phyloP scores from a whole-genome alignment of 805 yeast species.

The Hanseniaspora meyeri region DNA sequence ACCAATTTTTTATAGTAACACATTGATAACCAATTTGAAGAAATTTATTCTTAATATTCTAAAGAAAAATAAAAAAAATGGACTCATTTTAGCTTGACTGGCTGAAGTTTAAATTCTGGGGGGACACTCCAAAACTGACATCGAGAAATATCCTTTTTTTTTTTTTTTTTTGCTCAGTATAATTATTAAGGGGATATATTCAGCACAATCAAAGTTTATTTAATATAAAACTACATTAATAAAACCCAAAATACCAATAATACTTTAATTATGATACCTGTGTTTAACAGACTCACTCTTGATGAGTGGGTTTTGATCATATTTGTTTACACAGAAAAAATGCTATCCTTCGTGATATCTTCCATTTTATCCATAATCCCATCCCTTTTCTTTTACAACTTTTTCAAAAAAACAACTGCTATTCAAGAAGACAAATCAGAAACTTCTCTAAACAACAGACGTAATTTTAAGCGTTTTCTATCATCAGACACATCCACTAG shows the following conservation, averaged over 20 bases:
- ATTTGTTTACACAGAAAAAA: constrained; percentile 11
- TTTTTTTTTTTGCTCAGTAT: not conserved
- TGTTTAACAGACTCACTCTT: constrained; percentile 8
- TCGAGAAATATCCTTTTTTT: not conserved
- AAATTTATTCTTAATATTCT: not conserved
- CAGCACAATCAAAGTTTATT: not conserved
- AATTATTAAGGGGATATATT: not conserved
- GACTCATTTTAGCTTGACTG: not conserved
- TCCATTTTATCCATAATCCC: not conserved
- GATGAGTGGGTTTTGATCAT: constrained; percentile 11
- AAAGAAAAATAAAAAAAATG: no score
- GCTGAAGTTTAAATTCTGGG: not conserved
- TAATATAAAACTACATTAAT: not conserved
- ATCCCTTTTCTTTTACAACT: not conserved
- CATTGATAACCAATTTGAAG: no score
- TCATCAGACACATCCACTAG: constrained; percentile 26
- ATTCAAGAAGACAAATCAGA: not conserved
- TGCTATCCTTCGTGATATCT: constrained; percentile 4
- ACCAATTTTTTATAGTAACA: no score
- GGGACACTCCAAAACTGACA: not conserved
- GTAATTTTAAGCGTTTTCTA: constrained; percentile 17
- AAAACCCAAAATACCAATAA: constrained; percentile 11
- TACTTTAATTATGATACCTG: not conserved
- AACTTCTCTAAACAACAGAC: not conserved
- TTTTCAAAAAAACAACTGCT: not conserved